Evolutionary conservation across 805 yeast species (phyloP).

Genomic region (Clavispora asparagi): DNA sequence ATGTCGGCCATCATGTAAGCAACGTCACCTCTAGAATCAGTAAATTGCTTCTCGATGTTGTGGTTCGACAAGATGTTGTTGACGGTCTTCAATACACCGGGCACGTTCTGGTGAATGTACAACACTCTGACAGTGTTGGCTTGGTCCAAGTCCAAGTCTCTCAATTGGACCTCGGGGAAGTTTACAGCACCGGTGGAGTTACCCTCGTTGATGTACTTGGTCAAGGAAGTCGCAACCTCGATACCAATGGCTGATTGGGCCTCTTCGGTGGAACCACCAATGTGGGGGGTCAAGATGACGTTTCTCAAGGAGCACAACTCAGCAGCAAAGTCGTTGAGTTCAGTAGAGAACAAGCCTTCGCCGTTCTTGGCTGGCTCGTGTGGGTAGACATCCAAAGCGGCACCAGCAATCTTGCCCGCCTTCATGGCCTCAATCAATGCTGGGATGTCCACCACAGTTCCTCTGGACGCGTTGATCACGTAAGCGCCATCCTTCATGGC

Average conservation of each 20-base stretch:
- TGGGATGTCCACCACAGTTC: conserved; percentile 94
- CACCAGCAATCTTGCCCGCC: conserved; percentile 92
- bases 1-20: conserved; percentile 99
- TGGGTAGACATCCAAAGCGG: conserved; percentile 95
- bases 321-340: conserved; percentile 75
- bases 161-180: conserved; percentile 95
- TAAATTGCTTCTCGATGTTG: conserved; percentile 95
- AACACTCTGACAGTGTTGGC: conserved; percentile 86
- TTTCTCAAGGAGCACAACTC: conserved; percentile 81
- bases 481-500: conserved; percentile 97
- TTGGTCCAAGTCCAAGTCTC: conserved; percentile 83
- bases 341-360: conserved; percentile 64
- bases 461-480: conserved; percentile 93
- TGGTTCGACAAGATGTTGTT: conserved; percentile 91
- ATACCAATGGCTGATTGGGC: conserved; percentile 97
- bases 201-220: conserved; percentile 95
- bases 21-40: conserved; percentile 94
- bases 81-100: conserved; percentile 97
- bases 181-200: conserved; percentile 91
- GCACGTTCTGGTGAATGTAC: conserved; percentile 95
- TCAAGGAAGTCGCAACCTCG: conserved; percentile 82
- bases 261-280: conserved; percentile 99
- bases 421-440: conserved; percentile 89
- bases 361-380: conserved; percentile 98
- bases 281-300: conserved; percentile 92